These are phyloP conservation scores for Cadophora sp. DNA, from an alignment of 2,329 filamentous ascomycete species.

Conservation along the genomic window DNA sequence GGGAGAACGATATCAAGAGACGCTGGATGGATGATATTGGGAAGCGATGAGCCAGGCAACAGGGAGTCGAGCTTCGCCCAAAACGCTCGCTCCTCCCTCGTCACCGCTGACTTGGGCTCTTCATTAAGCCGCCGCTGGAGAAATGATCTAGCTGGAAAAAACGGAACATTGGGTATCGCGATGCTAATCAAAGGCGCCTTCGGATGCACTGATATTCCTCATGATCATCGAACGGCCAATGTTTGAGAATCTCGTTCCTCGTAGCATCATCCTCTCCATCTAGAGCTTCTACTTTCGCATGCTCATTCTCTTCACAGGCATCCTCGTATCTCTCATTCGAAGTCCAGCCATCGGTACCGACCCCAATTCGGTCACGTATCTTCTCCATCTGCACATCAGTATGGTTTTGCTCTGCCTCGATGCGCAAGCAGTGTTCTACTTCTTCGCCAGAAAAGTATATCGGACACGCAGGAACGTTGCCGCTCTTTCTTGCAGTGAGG, in stretches of 20 bases:
- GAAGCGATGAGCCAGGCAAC: no score
- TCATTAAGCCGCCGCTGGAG: conserved; percentile 22
- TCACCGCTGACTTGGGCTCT: conserved; percentile 54
- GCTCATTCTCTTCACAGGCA: conserved; percentile 25
- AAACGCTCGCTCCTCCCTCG: conserved; percentile 64
- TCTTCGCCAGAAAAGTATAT: conserved; percentile 24
- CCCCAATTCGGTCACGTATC: conserved; percentile 36
- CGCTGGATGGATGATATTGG: neutral
- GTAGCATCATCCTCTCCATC: conserved; percentile 17
- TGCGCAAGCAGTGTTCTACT: conserved; percentile 21
- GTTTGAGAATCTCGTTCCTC: conserved; percentile 21
- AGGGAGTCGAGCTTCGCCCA: conserved; percentile 54
- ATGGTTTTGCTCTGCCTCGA: conserved; percentile 30
- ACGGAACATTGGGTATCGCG: neutral
- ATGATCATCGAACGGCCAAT: conserved; percentile 26
- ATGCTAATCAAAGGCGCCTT: neutral
- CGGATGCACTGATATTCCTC: neutral
- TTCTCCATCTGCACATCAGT: conserved; percentile 36
- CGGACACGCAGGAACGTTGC: conserved; percentile 6
- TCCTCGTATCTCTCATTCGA: conserved; percentile 38
- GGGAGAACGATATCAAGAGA: neutral
- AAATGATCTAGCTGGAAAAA: conserved; percentile 13
- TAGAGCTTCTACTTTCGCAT: conserved; percentile 16
- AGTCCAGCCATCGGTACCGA: conserved; percentile 43
- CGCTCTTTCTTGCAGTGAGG: conserved; percentile 23